Conservation (phyloP, 2,329 filamentous ascomycete genomes). For the Endocalyx cinctus region DNA sequence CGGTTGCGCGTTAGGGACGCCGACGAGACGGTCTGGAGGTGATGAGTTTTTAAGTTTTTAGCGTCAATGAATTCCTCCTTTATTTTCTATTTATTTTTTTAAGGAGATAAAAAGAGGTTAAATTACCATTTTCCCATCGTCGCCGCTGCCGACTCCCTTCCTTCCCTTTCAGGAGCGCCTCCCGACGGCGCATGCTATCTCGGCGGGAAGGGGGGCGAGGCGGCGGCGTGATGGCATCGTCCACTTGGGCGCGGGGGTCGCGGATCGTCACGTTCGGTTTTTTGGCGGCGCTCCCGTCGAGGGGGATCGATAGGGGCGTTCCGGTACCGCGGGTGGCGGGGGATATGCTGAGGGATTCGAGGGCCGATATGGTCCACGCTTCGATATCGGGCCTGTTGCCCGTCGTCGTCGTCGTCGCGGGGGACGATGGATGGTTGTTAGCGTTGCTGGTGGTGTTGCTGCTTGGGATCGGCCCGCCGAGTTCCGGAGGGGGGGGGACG, state of each 20-base stretch:
- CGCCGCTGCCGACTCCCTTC: slow-evolving; percentile 82
- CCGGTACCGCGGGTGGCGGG: slow-evolving; percentile 55
- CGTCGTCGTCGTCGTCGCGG: no score
- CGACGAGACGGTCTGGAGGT: slow-evolving; percentile 73
- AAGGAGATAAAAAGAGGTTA: no score
- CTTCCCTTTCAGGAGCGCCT: slow-evolving; percentile 79
- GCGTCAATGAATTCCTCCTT: no score
- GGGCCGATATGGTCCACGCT: slow-evolving; percentile 59
- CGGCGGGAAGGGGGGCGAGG: slow-evolving; percentile 43
- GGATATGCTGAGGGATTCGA: slow-evolving; percentile 51
- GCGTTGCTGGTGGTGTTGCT: slow-evolving; percentile 17
- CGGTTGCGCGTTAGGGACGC: slow-evolving; percentile 81
- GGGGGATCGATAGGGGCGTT: slow-evolving; percentile 66
- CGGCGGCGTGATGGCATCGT: slow-evolving; percentile 27
- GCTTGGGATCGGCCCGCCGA: slow-evolving; percentile 17
- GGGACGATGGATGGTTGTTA: slow-evolving; percentile 23
- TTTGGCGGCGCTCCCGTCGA: slow-evolving; percentile 52
- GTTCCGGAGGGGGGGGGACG: slow-evolving; percentile 44
- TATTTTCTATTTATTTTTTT: no score
- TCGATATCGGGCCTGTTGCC: no score
- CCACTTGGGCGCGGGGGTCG: slow-evolving; percentile 18
- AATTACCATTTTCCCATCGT: slow-evolving; percentile 88
- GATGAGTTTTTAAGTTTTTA: no score
- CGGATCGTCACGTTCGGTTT: slow-evolving; percentile 24
- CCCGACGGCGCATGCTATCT: slow-evolving; percentile 59